Base-by-base conservation (phyloP, 768 basidiomycete species). In the Leccinum truebloodii region DNA sequence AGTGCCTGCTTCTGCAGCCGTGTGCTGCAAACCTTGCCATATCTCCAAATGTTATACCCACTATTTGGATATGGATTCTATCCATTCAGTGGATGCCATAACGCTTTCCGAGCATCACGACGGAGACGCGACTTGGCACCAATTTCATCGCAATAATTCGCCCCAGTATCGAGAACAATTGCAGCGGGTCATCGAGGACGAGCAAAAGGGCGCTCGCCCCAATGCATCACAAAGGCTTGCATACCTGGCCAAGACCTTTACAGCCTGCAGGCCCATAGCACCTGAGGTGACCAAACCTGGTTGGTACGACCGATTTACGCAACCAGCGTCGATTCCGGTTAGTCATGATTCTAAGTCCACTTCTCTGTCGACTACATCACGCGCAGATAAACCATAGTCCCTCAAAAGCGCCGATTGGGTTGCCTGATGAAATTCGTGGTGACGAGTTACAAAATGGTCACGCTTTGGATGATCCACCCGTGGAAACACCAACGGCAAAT, bases 261-360 rank as follows among this genome's bases (percentile, higher is more conserved):
- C 63, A 9, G 72, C 72, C 37, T 86, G 84, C 67, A 79, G 74
- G 48, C 83, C 88, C 2, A 57, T 80, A 16, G 80, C 81, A 61
- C 46, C 63, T 9, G 64, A 72, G 8, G 71, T 71, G 34, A 75
- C 79, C n/a, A 72, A 68, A 48, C 69, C 71, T 22, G 90, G 89
- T 4, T 90, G 84, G 83, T 91, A 91, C 64, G 89, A 92, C 60
- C 66, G 68, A 57, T 69, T 66, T 53, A 58, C 58, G 46, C 68
- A 68, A 59, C 52, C 60, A 4, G 54, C 51, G n/a, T 46, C 51
- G 18, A 63, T 66, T 30, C 75, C 73, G 3, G 73, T 76, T 48
- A 62, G 70, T 66, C 3, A 20, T 50, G 50, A 20, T 24, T 24
- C 22, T 0, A 1, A 30, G 18, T 46, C 2, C 20, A 20, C 8